phyloP scores from a whole-genome alignment of 805 yeast species.

The Cyberlindnera xishuangbannaensis region DNA sequence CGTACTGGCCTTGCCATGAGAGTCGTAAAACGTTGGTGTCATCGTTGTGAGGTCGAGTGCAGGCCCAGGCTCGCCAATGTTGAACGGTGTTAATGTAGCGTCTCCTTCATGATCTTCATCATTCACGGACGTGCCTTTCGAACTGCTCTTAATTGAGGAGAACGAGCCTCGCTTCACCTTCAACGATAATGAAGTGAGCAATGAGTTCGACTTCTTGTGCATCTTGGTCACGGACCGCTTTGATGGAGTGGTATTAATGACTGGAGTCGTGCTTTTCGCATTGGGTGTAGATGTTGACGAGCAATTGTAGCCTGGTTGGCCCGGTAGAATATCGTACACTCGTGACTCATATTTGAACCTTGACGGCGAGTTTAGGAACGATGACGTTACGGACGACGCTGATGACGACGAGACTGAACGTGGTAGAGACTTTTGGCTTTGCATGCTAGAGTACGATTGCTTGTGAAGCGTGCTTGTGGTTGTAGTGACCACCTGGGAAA shows the following conservation, averaged over 20 bases:
- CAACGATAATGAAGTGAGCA: constrained; percentile 14
- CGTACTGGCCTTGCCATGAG: neutral
- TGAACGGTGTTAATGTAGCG: constrained; percentile 21
- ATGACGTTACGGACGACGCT: constrained; percentile 12
- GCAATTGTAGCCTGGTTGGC: constrained; percentile 3
- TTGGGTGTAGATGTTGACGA: constrained; percentile 7
- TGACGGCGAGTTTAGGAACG: constrained; percentile 17
- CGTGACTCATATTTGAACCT: constrained; percentile 33
- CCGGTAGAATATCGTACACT: constrained; percentile 30
- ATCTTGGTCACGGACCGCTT: constrained; percentile 8
- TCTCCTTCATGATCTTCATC: constrained; percentile 19
- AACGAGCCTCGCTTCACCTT: constrained; percentile 18
- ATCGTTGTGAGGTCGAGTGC: constrained; percentile 21
- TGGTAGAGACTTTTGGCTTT: constrained; percentile 13
- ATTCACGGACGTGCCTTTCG: constrained; percentile 2
- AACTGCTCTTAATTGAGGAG: constrained; percentile 8
- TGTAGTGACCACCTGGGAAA: constrained; percentile 15
- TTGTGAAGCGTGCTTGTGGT: constrained; percentile 7
- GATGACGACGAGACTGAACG: constrained; percentile 16
- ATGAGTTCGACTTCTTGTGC: constrained; percentile 22
- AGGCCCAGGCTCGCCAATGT: constrained; percentile 27
- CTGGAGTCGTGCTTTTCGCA: neutral
- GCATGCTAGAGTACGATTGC: constrained; percentile 19
- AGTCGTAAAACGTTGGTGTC: constrained; percentile 36
- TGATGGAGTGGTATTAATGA: constrained; percentile 4